phyloP scores from a whole-genome alignment of 2,329 filamentous ascomycete genomes.

The Calycina herbarum region DNA sequence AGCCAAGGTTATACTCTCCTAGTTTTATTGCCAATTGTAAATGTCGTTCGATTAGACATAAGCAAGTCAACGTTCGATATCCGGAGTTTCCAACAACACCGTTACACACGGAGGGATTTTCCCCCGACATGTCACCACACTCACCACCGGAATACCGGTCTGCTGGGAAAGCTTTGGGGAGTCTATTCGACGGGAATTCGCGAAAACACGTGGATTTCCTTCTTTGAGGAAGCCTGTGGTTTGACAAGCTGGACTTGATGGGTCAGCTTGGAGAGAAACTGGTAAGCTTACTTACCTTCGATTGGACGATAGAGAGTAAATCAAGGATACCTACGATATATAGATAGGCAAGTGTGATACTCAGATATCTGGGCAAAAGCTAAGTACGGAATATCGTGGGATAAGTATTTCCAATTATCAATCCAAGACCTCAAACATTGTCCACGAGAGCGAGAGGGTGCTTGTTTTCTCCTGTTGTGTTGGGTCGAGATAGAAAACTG shows the following conservation, averaged over 20 bases:
- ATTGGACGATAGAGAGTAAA: background rate
- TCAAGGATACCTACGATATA: background rate
- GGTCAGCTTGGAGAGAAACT: background rate
- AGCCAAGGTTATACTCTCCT: background rate
- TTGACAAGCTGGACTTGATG: constrained; percentile 1
- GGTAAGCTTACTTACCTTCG: background rate
- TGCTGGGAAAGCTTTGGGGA: background rate
- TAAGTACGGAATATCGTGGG: background rate
- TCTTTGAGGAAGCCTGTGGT: background rate
- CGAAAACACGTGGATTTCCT: background rate
- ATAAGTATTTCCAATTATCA: background rate
- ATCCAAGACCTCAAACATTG: background rate
- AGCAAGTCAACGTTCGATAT: background rate
- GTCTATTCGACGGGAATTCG: background rate
- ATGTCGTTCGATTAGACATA: constrained; percentile 2
- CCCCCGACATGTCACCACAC: background rate
- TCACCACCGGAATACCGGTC: constrained; percentile 6
- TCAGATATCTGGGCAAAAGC: background rate
- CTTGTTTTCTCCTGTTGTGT: background rate
- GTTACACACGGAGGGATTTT: background rate
- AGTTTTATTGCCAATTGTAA: background rate
- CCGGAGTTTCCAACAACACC: background rate
- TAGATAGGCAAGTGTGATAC: background rate
- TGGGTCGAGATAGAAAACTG: background rate
- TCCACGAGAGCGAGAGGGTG: background rate